Evolutionary conservation across 306 rosid species (phyloP).

Genomic region (Vigna reflexopilosa): DNA sequence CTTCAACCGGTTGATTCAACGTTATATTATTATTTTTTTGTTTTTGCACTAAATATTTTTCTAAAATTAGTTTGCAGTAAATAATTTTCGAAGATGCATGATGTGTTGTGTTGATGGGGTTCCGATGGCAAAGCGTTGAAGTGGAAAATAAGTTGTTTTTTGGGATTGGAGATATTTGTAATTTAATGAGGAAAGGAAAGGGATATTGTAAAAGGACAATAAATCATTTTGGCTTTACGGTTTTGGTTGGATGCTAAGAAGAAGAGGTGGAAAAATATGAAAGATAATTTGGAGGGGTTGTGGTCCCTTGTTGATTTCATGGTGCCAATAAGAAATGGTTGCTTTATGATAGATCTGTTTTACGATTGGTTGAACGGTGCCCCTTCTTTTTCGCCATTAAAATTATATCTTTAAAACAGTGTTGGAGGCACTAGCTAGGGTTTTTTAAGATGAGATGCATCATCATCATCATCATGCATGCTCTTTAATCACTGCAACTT

Average conservation of each 20-base stretch:
- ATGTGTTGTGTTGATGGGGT: conserved; percentile 7
- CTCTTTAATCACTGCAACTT: conserved; percentile 45
- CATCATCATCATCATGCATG: neutral
- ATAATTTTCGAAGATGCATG: too few relatives aligned
- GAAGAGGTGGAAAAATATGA: conserved; percentile 48
- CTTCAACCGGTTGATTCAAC: conserved; percentile 4
- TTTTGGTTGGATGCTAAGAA: conserved; percentile 48
- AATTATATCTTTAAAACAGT: conserved; percentile 50
- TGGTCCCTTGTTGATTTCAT: conserved; percentile 65
- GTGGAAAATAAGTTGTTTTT: conserved; percentile 36
- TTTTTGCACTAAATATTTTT: neutral
- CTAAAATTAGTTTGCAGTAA: neutral
- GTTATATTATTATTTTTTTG: neutral
- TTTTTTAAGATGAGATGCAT: conserved; percentile 45
- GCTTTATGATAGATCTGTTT: conserved; percentile 50
- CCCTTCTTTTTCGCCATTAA: conserved; percentile 50
- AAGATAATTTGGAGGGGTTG: conserved; percentile 44
- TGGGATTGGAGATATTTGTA: conserved; percentile 28
- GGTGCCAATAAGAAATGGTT: conserved; percentile 50
- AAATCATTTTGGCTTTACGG: conserved; percentile 44
- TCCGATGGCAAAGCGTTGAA: neutral
- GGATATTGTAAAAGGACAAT: conserved; percentile 44
- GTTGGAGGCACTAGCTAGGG: conserved; percentile 57
- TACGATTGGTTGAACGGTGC: conserved; percentile 44
- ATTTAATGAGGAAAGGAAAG: conserved; percentile 5